Percentiles rank a stretch among this genome's conserved stretches.
Evolutionary conservation across 768 basidiomycete genomes (phyloP).

Genomic region (Agrocybe pediades): DNA sequence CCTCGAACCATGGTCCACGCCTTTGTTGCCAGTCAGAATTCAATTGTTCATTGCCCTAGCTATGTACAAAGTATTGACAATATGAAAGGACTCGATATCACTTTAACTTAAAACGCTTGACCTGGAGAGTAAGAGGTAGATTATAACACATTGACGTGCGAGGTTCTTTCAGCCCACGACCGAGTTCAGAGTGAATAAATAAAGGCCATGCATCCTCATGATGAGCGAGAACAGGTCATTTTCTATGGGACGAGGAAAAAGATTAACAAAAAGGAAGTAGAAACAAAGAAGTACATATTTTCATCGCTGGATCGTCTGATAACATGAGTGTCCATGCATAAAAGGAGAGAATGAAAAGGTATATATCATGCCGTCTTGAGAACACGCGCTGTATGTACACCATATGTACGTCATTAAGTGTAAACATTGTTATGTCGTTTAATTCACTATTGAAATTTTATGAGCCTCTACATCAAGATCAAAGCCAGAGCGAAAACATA

Average conservation of each 20-base stretch:
- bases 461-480: not conserved
- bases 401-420: conserved; percentile 34
- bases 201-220: not conserved
- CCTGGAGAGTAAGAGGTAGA: too few species aligned
- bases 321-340: conserved; percentile 16
- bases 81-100: too few species aligned
- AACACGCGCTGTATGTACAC: conserved; percentile 33
- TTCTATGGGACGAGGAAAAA: not conserved
- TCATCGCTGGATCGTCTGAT: conserved; percentile 7
- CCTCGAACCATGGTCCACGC: too few species aligned
- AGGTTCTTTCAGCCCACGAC: too few species aligned
- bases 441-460: conserved; percentile 19
- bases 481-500: conserved; percentile 36
- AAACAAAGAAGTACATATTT: conserved; percentile 13
- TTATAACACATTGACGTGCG: too few species aligned
- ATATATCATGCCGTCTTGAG: conserved; percentile 29
- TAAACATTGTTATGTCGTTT: conserved; percentile 26
- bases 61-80: too few species aligned
- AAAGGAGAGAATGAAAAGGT: conserved; percentile 19
- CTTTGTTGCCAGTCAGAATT: too few species aligned
- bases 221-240: not conserved
- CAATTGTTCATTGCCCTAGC: too few species aligned
- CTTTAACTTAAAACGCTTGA: too few species aligned
- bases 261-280: conserved; percentile 9
- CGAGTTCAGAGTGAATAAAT: not conserved